Evolutionary conservation across 495 filamentous ascomycete species (phyloP), one percentile per base, ranked within the genome.

Genomic region (Chlorociboria aeruginascens): DNA sequence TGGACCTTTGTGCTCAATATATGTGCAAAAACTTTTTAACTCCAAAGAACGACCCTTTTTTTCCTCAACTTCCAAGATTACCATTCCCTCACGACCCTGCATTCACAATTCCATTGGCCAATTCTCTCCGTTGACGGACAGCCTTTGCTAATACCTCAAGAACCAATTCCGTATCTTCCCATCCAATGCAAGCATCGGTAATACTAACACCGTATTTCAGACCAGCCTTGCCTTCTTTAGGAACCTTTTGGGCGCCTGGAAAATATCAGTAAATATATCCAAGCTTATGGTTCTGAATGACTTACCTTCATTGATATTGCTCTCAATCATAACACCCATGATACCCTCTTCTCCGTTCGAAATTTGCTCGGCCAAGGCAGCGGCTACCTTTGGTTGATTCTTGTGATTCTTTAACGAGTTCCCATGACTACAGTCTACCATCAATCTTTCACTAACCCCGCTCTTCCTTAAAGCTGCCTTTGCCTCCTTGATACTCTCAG

Each of bases 321-420:
- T 93, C 70, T 99, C 93, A 58, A 99, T 95, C 92, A 98, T 98
- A 32, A 96, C 88, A 57, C 92, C 92, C 79, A 97, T 90, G 58
- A 98, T 95, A 20, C 70, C 83, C 0, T 74, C 74, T 68, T 98
- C 93, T 32, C 92, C 92, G 35, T 73, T 70, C 20, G 79, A 76
- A 49, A 98, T 81, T 66, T 97, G 93, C 61, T 88, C 82, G 4
- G 83, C 86, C 40, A 98, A 60, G 3, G 70, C 73, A 34, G 76
- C 78, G 3, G 90, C 93, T 20, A 97, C 92, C 74, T 94, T 95
- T 51, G 90, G 89, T 66, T 98, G 92, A 64, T 97, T 98, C 65
- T 78, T 85, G 73, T 97, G 90, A 66, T 97, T 78, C 76, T 98
- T 98, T 57, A 83, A 70, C 6, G 88, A 95, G 69, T 98, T 99